Conservation (phyloP, 306 rosid genomes). For the Vigna angularis region DNA sequence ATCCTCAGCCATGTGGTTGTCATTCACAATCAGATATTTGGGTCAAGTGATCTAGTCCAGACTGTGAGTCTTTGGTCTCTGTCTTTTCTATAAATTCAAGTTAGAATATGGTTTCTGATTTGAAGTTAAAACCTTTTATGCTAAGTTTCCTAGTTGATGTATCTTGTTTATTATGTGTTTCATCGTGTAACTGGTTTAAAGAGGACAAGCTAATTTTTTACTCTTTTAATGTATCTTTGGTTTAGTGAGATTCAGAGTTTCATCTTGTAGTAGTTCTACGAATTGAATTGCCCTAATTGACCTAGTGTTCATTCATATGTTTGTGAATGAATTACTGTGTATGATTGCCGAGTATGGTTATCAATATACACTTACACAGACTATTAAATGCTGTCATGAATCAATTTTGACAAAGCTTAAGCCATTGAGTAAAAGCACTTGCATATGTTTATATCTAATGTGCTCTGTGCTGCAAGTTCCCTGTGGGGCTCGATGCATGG, state of each 20-base stretch:
- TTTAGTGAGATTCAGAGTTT: too few relatives aligned
- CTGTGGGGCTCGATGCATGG: background rate
- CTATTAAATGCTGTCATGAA: too few relatives aligned
- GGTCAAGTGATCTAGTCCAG: slow-evolving; percentile 66
- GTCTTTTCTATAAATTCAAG: background rate
- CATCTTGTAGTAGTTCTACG: too few relatives aligned
- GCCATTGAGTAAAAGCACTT: background rate
- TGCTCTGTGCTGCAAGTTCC: background rate
- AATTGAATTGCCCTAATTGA: too few relatives aligned
- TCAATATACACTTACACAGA: too few relatives aligned
- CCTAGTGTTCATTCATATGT: too few relatives aligned
- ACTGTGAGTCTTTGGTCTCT: slow-evolving; percentile 59
- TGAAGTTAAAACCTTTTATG: background rate
- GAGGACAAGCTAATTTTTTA: too few relatives aligned
- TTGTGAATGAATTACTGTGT: too few relatives aligned
- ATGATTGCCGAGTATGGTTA: too few relatives aligned
- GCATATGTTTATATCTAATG: background rate
- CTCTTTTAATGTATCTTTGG: too few relatives aligned
- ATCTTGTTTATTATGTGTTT: background rate
- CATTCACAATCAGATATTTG: slow-evolving; percentile 77
- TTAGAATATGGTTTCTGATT: slow-evolving; percentile 24
- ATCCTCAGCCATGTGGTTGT: slow-evolving; percentile 57
- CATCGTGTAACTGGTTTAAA: too few relatives aligned
- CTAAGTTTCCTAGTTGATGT: background rate
- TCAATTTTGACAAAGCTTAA: background rate